These are phyloP conservation scores for Tulasnella sp. DNA, from an alignment of 768 basidiomycete species.

Conservation along the genomic window DNA sequence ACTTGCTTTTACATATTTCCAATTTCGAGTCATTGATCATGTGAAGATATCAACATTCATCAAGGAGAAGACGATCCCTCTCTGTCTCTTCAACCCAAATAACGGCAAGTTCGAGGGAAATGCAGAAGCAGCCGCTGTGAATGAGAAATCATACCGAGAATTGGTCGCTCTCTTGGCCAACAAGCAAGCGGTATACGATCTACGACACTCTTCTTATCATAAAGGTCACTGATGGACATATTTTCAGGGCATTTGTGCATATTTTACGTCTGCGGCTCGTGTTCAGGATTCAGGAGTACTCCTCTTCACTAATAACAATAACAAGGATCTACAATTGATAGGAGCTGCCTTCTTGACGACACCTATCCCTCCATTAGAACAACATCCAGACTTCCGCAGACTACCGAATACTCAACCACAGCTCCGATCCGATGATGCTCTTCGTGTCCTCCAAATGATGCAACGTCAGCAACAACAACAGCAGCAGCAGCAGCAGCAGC, in stretches of 20 bases:
- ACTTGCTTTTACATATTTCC: background rate
- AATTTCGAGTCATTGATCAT: background rate
- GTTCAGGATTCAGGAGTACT: conserved; percentile 8
- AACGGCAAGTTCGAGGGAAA: background rate
- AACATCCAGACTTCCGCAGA: background rate
- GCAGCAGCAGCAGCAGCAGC: conserved; percentile 8
- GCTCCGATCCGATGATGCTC: background rate
- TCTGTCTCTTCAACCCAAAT: conserved; percentile 6
- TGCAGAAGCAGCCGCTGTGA: background rate
- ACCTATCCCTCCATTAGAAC: conserved; percentile 2
- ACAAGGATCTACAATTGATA: background rate
- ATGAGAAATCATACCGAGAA: background rate
- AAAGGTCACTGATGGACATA: background rate
- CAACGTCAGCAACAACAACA: conserved; percentile 10
- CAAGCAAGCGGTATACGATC: background rate
- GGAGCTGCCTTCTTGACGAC: conserved; percentile 10
- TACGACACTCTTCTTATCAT: background rate
- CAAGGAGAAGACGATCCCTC: conserved; percentile 9
- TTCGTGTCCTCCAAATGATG: background rate
- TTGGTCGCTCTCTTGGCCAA: background rate
- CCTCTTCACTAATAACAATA: background rate
- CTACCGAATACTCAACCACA: background rate
- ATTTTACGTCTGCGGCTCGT: background rate
- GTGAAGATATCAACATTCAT: background rate
- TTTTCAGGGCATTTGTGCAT: conserved; percentile 1